phyloP scores from a whole-genome alignment of 805 yeast genomes.

The Hanseniaspora guilliermondii region DNA sequence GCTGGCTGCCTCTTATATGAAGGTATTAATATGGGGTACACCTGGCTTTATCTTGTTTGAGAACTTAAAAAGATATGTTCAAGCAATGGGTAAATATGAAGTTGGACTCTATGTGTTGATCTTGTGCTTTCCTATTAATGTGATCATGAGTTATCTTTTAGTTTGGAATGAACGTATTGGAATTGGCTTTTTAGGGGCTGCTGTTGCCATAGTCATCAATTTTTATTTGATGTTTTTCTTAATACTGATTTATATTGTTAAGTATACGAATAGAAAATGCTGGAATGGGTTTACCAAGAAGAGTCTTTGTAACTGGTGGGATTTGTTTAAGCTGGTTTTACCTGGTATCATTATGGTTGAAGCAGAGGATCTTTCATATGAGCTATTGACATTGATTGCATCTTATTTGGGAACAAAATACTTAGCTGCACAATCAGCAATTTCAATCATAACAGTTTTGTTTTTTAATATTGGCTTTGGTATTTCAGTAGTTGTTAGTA shows the following conservation, averaged over 20 bases:
- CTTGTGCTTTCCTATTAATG: constrained; percentile 60
- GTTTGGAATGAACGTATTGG: constrained; percentile 64
- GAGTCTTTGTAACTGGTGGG: constrained; percentile 46
- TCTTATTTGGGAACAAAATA: constrained; percentile 57
- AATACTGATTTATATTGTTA: constrained; percentile 41
- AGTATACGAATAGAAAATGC: constrained; percentile 53
- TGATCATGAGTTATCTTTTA: constrained; percentile 51
- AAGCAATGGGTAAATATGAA: constrained; percentile 76
- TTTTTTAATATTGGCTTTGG: constrained; percentile 68
- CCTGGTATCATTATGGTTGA: constrained; percentile 74
- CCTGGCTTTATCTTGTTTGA: constrained; percentile 75
- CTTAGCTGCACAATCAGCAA: constrained; percentile 63
- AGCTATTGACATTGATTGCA: constrained; percentile 55
- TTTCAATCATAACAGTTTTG: constrained; percentile 52
- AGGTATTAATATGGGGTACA: constrained; percentile 51
- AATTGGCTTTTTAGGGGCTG: constrained; percentile 71
- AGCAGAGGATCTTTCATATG: constrained; percentile 66
- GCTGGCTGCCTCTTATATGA: constrained; percentile 47
- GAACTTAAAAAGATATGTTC: constrained; percentile 66
- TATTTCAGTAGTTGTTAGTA: constrained; percentile 55
- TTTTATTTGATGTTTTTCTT: constrained; percentile 59
- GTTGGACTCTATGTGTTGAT: constrained; percentile 62
- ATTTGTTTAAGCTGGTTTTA: constrained; percentile 46
- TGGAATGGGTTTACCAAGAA: constrained; percentile 51
- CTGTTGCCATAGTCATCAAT: constrained; percentile 58